Conservation (phyloP, 78 protist species). For the Dictyostelium discoideum region DNA sequence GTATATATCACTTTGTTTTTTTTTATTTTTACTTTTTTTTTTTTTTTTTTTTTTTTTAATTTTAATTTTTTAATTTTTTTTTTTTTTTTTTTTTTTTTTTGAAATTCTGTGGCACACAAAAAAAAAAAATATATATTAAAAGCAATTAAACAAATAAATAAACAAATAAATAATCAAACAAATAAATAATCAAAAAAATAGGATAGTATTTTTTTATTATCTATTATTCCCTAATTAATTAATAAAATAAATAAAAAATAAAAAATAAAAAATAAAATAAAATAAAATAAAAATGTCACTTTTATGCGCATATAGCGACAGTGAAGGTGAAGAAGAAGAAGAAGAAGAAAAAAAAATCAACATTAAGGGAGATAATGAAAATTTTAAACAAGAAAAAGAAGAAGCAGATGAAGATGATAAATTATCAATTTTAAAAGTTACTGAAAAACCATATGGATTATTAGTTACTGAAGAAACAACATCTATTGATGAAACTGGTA, state of each 20-base stretch:
- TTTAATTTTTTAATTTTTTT: neutral
- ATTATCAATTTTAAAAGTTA: constrained; percentile 25
- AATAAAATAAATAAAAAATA: neutral
- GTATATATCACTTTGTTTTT: too few species aligned
- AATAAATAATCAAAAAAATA: too few species aligned
- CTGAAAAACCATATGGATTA: constrained; percentile 53
- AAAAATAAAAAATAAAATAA: too few species aligned
- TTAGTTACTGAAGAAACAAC: constrained; percentile 30
- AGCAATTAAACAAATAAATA: too few species aligned
- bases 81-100: neutral
- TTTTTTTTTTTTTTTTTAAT: neutral
- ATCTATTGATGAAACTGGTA: neutral
- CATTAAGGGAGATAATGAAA: neutral
- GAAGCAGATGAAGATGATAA: constrained; percentile 19
- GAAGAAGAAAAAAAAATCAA: neutral
- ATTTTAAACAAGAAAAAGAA: neutral
- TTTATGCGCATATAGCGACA: neutral
- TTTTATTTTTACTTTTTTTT: neutral
- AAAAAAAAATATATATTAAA: too few species aligned
- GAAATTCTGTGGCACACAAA: neutral
- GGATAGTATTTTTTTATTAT: too few species aligned
- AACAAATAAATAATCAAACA: too few species aligned
- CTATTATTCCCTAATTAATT: neutral
- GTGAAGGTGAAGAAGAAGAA: constrained; percentile 12
- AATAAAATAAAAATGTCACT: constrained; percentile 7